Base-by-base conservation (phyloP, 2,329 filamentous ascomycete genomes). In the Stachybotrys chlorohalonatus region DNA sequence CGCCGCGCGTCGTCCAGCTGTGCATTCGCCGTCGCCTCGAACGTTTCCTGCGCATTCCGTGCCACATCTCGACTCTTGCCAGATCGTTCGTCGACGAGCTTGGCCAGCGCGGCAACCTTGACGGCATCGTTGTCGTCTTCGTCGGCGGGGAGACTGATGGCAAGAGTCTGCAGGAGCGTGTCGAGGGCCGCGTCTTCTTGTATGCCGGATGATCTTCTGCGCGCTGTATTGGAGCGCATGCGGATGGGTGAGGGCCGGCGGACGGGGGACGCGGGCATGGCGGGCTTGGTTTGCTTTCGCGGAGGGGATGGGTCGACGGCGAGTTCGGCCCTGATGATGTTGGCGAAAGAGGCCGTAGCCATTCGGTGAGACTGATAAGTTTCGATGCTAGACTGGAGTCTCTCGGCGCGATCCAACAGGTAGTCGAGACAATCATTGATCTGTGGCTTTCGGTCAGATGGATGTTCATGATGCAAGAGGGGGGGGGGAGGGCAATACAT, bases 351-450 rank as follows among this genome's bases (percentile, higher is more conserved):
- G 0, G 62, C 59, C 0, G 73, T 62, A 3, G 74, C 72, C 8
- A 63, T 56, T 53, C 75, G 74, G 60, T 82, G 77, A 1, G 74
- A 75, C 45, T 76, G 73, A 53, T 75, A 69, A 3, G 72, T 70
- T 51, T 76, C 70, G 2, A 78, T 64, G 31, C 75, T 73, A 3
- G 68, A 60, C 2, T 70, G 66, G 3, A 81, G 67, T 1, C 70
- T 66, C 11, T 69, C 64, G 6, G 75, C 71, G n/a, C 76, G 74
- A 39, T 75, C 73, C 2, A 79, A 66, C 0, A 84, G 68, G 56
- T 79, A 76, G 53, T 74, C 70, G 1, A 84, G 68, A 56, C 80
- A 83, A 17, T 77, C 70, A 42, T 76, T 69, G 17, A 82, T 75
- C 79, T 83, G 0, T 13, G 13, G 6, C 0, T 15, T 0, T 24